These are phyloP conservation scores for Soucietia sequanensis DNA, from an alignment of 805 yeast species.

Conservation along the genomic window DNA sequence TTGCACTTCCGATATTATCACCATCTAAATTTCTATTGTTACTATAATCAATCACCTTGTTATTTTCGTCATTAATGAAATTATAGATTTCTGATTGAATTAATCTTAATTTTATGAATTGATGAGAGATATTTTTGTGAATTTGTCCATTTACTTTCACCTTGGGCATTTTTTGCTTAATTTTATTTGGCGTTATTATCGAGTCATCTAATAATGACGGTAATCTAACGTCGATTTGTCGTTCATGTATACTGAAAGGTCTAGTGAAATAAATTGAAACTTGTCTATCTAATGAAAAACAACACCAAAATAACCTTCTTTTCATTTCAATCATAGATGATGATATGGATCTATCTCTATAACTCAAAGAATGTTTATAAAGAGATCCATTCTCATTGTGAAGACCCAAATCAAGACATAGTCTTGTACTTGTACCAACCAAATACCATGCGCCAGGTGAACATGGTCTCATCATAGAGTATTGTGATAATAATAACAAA, in stretches of 20 bases:
- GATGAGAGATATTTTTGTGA: constrained; percentile 1
- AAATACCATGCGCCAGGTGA: constrained; percentile 18
- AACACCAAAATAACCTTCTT: constrained; percentile 67
- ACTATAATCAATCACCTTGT: background rate
- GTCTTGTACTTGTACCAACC: constrained; percentile 12
- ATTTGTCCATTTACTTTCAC: background rate
- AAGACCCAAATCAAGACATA: constrained; percentile 15
- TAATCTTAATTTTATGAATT: constrained; percentile 6
- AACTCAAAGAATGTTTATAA: background rate
- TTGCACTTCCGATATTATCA: background rate
- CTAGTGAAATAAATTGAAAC: constrained; percentile 73
- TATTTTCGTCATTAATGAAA: background rate
- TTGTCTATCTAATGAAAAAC: constrained; percentile 76
- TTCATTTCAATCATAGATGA: constrained; percentile 4
- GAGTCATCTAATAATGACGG: constrained; percentile 40
- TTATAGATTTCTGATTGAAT: constrained; percentile 4
- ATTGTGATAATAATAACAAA: constrained; percentile 13
- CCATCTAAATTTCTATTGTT: background rate
- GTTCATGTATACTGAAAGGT: constrained; percentile 53
- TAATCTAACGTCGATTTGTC: constrained; percentile 44
- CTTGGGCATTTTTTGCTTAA: background rate
- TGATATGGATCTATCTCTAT: background rate
- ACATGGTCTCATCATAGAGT: constrained; percentile 16
- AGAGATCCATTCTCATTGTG: constrained; percentile 6
- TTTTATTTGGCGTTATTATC: background rate